A percentile compares a stretch with the other conserved stretches of the same genome.
Conservation (phyloP, 345 rosid species). For the Citrus australasica region DNA sequence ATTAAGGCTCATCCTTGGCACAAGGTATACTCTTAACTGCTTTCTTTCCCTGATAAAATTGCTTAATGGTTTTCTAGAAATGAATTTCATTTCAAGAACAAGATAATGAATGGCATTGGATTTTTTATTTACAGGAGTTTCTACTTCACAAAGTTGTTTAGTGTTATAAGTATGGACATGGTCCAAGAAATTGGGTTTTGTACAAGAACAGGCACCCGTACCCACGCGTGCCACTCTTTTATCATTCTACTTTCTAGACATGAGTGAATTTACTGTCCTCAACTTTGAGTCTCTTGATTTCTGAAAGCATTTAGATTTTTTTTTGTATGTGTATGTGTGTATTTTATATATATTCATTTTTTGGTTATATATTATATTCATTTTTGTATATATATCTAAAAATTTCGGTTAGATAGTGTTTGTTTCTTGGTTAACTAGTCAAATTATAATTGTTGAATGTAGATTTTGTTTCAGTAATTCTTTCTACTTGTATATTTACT, state of each 20-base stretch:
- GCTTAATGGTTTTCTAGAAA: slow-evolving; percentile 5
- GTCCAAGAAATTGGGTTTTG: not conserved
- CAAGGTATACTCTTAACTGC: slow-evolving; percentile 42
- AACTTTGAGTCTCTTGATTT: not conserved
- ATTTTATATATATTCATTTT: too few relatives aligned
- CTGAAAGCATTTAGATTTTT: not conserved
- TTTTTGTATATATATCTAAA: too few relatives aligned
- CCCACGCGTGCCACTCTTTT: not conserved
- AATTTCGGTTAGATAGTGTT: not conserved
- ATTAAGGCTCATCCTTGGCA: slow-evolving; percentile 91
- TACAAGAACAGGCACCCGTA: not conserved
- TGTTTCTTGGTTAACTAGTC: not conserved
- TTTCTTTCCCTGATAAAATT: not conserved
- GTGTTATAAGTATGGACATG: not conserved
- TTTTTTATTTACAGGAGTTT: not conserved
- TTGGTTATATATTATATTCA: too few relatives aligned
- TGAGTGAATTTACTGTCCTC: not conserved
- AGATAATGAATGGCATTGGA: not conserved
- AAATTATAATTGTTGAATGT: not conserved
- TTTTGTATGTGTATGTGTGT: not conserved
- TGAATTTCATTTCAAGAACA: not conserved
- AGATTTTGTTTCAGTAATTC: not conserved
- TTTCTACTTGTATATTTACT: not conserved
- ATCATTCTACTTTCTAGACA: not conserved
- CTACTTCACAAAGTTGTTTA: not conserved